Base-by-base conservation (phyloP, 352 stramenopile genomes). In the Globisporangium viniferum region DNA sequence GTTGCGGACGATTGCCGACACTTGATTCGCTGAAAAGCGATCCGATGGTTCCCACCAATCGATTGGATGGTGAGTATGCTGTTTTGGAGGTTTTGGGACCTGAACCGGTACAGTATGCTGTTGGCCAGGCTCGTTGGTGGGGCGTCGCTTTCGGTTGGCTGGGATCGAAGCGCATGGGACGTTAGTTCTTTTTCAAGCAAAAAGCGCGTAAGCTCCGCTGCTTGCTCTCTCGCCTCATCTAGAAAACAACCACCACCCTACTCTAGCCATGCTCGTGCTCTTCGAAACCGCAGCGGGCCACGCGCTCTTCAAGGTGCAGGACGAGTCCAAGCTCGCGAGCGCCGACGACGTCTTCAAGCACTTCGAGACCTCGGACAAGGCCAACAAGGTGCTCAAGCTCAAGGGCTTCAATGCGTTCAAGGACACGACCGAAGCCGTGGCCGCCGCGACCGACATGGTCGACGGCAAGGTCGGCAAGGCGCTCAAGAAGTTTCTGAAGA, bases 401-500 rank as follows among this genome's bases (percentile, higher is more conserved):
- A 90, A 99, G 72, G 95, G 95, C 63, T 99, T 99, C 80, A 95
- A 98, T 88, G 94, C 97, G 14, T 99, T 99, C 83, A 94, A 98
- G 74, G 96, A 99, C 82, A 99, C 98, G 57, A 98, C 97, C 24
- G 97, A 99, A 76, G 98, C 98, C 36, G 95, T 99, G 5, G 90
- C 95, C 14, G 98, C 98, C 5, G 97, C 98, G 49, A 98, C 97
- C 60, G 94, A 97, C 67, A 94, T 98, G 74, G 95, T 99, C 46
- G 98, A 99, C 69, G 94, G 95, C 62, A 99, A 98, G 73, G 92
- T 99, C 49, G 92, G 90, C 76, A 99, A 99, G 78, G 82, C 80
- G 41, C 91, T 99, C 44, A 98, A 99, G 85, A 99, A 97, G 71
- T 99, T 99, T 69, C 72, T 99, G 15, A 99, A 99, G 84, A 99